Base-by-base conservation (phyloP, 441 rosid genomes). In the Erodium moschatum region DNA sequence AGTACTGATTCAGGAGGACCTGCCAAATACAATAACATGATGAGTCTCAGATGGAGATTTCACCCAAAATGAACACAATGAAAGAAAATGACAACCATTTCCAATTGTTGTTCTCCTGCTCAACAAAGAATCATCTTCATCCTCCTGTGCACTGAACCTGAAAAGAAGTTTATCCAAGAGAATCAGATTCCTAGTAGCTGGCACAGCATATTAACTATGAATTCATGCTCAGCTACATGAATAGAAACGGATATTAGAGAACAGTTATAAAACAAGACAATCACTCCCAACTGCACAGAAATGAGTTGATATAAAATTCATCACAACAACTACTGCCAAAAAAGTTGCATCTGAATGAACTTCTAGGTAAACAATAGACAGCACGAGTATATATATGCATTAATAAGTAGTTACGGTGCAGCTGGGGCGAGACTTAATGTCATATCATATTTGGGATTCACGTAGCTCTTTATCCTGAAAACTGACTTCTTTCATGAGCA, bases 81-180 rank as follows among this genome's bases (percentile, higher is more conserved):
- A 75, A 75, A 70, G 56, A 73, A 73, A 72, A 64, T 46, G 58
- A 70, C 44, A 70, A 95, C 99, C 99, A 81, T 92, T 92, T 81
- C 99, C 99, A 78, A 92, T 89, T 62, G 99, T 95, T 24, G 95
- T 95, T 74, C 96, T 88, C 77, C 97, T 83, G 74, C 77, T n/a
- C 71, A 89, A 80, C 84, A 50, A 50, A 50, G 83, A 65, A 50
- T 84, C 96, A 46, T 92, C 93, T 73, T 90, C 99, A 70, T 92
- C 99, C 82, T 92, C 97, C 73, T 82, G 88, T 31, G 93, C 95
- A 81, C 96, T 87, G 72, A 86, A 80, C 83, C 99, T 92, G 76
- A 69, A 78, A 38, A 70, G 63, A 67, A 31, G 70, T 44, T 33
- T 16, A 72, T n/a, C 76, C 67, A 62, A 54, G 5, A 61, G 31